Conservation (phyloP, 352 stramenopile species). For the Blastocystis sp. region DNA sequence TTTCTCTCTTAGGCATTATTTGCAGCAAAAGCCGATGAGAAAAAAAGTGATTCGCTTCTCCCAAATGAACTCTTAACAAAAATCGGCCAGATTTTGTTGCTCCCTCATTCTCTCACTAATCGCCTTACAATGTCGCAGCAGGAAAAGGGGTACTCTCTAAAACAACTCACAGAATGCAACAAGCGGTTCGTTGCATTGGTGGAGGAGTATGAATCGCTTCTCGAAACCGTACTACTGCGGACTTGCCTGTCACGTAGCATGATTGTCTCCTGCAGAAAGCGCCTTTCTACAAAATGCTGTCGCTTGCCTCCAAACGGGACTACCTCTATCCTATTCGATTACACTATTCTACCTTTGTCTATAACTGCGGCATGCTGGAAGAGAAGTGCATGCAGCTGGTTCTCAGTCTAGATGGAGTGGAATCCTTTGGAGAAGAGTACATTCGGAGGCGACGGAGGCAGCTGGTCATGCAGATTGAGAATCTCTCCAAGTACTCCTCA, state of each 20-base stretch:
- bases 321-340: constrained; percentile 46
- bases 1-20: not conserved
- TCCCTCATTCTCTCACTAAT: not conserved
- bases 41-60: not conserved
- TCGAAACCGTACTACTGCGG: not conserved
- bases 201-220: constrained; percentile 32
- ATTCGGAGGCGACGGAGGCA: constrained; percentile 12
- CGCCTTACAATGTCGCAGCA: not conserved
- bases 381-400: constrained; percentile 49
- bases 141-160: not conserved
- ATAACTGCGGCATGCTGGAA: constrained; percentile 42
- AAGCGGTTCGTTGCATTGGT: not conserved
- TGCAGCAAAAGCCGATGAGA: not conserved
- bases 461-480: constrained; percentile 26
- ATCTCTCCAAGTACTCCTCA: not conserved
- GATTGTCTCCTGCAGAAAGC: not conserved
- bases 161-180: not conserved
- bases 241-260: not conserved
- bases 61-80: not conserved
- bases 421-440: constrained; percentile 16
- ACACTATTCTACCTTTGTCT: constrained; percentile 45
- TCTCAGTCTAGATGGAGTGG: constrained; percentile 21
- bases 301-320: constrained; percentile 1
- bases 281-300: constrained; percentile 20
- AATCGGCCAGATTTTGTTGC: not conserved